Evolutionary conservation across 2,329 filamentous ascomycete genomes (phyloP).

Genomic region (Escovopsis sp.): DNA sequence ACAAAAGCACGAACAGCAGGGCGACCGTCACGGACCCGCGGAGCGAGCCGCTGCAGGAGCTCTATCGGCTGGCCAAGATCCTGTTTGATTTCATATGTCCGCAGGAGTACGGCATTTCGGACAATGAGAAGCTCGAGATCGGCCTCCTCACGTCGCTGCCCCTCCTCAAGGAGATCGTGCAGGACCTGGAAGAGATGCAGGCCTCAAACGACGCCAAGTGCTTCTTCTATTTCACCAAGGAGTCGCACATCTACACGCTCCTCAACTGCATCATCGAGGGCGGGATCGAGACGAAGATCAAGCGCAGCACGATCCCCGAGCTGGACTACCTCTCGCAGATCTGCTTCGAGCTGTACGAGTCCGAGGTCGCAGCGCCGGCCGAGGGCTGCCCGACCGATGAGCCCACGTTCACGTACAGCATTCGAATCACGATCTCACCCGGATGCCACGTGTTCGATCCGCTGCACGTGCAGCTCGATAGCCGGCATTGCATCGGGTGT

Average conservation of each 20-base stretch:
- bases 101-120: conserved; percentile 93
- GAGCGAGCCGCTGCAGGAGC: conserved; percentile 75
- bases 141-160: conserved; percentile 87
- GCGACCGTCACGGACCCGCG: conserved; percentile 64
- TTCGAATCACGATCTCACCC: conserved; percentile 88
- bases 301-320: conserved; percentile 86
- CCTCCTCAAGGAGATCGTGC: conserved; percentile 88
- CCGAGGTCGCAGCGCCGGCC: conserved; percentile 50
- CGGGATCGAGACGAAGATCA: conserved; percentile 92
- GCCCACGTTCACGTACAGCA: conserved; percentile 80
- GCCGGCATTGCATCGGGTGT: conserved; percentile 89
- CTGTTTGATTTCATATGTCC: conserved; percentile 97
- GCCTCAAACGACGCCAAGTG: conserved; percentile 86
- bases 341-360: conserved; percentile 95
- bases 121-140: conserved; percentile 96
- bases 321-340: conserved; percentile 96
- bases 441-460: conserved; percentile 96
- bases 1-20: conserved; percentile 58
- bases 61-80: conserved; percentile 88
- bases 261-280: conserved; percentile 97
- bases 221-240: conserved; percentile 98
- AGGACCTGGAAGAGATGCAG: conserved; percentile 93
- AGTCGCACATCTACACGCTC: conserved; percentile 95
- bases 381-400: conserved; percentile 32
- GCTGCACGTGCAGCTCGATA: conserved; percentile 89